These are phyloP conservation scores for Didymosphaeria variabile DNA, from an alignment of 2,329 filamentous ascomycete genomes.

Conservation along the genomic window DNA sequence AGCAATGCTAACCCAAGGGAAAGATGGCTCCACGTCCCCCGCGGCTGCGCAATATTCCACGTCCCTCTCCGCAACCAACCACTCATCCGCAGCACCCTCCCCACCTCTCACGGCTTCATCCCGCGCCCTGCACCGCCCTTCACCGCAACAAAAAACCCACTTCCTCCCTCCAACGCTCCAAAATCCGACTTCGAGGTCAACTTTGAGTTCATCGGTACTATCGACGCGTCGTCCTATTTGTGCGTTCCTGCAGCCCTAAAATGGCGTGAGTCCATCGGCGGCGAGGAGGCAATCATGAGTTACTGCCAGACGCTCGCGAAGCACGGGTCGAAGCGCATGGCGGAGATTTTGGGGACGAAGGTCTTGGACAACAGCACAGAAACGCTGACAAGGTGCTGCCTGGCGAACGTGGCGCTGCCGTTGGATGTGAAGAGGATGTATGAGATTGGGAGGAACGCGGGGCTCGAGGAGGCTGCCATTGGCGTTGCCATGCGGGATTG, in stretches of 20 bases:
- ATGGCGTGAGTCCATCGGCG: slow-evolving; percentile 76
- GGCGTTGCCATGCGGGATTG: slow-evolving; percentile 48
- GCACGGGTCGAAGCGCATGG: slow-evolving; percentile 68
- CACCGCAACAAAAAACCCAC: slow-evolving; percentile 18
- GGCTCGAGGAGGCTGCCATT: slow-evolving; percentile 30
- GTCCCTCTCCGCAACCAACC: slow-evolving; percentile 79
- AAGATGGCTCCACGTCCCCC: slow-evolving; percentile 82
- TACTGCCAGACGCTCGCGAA: slow-evolving; percentile 72
- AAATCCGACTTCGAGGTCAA: slow-evolving; percentile 71
- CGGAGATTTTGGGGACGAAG: slow-evolving; percentile 72
- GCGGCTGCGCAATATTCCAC: slow-evolving; percentile 82
- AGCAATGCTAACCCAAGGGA: too few relatives aligned
- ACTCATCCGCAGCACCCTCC: slow-evolving; percentile 76
- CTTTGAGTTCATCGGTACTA: slow-evolving; percentile 81
- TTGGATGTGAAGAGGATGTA: slow-evolving; percentile 56
- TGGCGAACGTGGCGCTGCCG: slow-evolving; percentile 79
- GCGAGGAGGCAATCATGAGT: slow-evolving; percentile 72
- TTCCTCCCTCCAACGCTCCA: slow-evolving; percentile 25
- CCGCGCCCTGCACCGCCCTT: slow-evolving; percentile 54
- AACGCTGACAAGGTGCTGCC: slow-evolving; percentile 71
- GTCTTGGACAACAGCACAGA: slow-evolving; percentile 72
- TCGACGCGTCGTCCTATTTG: slow-evolving; percentile 76
- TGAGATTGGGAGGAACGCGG: slow-evolving; percentile 25
- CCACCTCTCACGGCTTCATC: slow-evolving; percentile 81
- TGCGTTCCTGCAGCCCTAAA: slow-evolving; percentile 75